These are phyloP conservation scores for Blastomyces silverae DNA, from an alignment of 2,329 filamentous ascomycete species.

Conservation along the genomic window DNA sequence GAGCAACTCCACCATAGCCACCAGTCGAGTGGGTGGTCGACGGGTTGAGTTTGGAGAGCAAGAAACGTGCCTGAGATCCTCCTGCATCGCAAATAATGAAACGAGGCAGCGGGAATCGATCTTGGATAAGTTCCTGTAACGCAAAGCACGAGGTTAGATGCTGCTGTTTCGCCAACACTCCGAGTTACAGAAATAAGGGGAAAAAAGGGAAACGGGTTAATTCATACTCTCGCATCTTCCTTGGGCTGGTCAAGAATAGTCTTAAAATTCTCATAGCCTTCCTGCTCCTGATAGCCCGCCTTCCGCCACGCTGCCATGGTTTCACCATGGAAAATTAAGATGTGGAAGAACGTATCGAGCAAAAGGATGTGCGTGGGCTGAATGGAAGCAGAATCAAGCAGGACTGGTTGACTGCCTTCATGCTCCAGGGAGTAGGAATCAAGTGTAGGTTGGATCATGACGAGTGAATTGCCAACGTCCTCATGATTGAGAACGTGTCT, in stretches of 20 bases:
- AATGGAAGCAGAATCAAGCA: constrained; percentile 93
- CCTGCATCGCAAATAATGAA: constrained; percentile 99
- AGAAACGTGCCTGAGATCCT: constrained; percentile 92
- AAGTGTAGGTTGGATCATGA: constrained; percentile 98
- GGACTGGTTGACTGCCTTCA: constrained; percentile 84
- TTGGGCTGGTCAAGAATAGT: constrained; percentile 84
- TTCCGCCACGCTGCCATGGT: constrained; percentile 98
- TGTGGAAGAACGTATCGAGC: constrained; percentile 98
- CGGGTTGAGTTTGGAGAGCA: constrained; percentile 94
- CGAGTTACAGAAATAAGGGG: background rate
- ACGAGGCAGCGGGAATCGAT: constrained; percentile 93
- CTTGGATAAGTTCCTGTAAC: constrained; percentile 79
- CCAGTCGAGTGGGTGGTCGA: constrained; percentile 94
- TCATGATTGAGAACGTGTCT: constrained; percentile 95
- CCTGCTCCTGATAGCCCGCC: constrained; percentile 94
- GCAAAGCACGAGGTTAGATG: constrained; percentile 12
- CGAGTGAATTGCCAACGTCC: constrained; percentile 89
- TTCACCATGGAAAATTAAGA: constrained; percentile 97
- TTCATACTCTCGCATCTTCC: constrained; percentile 81
- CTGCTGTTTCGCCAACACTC: background rate
- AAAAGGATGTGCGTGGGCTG: constrained; percentile 89
- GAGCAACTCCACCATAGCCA: constrained; percentile 80
- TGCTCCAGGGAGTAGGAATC: constrained; percentile 97
- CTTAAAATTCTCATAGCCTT: constrained; percentile 95
- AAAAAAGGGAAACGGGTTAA: constrained; percentile 3